phyloP scores from a whole-genome alignment of 805 yeast species.

The Hanseniaspora mollemarum region DNA sequence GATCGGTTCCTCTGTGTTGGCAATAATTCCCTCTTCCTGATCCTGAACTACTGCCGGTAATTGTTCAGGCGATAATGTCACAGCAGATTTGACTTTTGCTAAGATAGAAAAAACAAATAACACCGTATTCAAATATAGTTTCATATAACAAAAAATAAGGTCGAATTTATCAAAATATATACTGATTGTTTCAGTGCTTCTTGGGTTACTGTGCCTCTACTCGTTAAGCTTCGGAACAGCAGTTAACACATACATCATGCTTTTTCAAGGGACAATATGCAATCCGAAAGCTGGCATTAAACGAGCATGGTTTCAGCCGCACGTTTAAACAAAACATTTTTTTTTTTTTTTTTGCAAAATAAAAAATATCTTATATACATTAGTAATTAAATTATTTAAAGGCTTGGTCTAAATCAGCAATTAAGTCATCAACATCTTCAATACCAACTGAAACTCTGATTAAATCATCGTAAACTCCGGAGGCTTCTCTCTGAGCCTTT shows the following conservation, averaged over 20 bases:
- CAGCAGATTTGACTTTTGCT: neutral
- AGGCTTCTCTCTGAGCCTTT: constrained; percentile 58
- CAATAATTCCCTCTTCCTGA: neutral
- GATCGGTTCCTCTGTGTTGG: neutral
- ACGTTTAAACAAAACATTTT: neutral
- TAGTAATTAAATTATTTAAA: constrained; percentile 33
- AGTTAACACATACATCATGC: too few relatives aligned
- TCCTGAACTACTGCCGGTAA: neutral
- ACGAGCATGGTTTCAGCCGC: too few relatives aligned
- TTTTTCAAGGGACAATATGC: too few relatives aligned
- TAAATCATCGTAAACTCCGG: constrained; percentile 73
- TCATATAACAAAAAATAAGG: neutral
- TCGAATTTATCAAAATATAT: too few relatives aligned
- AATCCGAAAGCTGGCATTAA: too few relatives aligned
- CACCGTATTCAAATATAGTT: neutral
- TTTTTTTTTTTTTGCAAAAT: neutral
- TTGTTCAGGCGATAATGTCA: constrained; percentile 4
- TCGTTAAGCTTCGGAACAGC: too few relatives aligned
- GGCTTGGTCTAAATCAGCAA: constrained; percentile 62
- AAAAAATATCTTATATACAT: constrained; percentile 20
- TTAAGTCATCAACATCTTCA: constrained; percentile 68
- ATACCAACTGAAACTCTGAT: constrained; percentile 78
- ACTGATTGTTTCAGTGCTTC: too few relatives aligned
- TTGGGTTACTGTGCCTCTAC: too few relatives aligned
- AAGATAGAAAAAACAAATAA: neutral